Evolutionary conservation across 1,284 basidiomycete species (phyloP), one percentile per base, ranked within the genome.

Genomic region (Irpex sp.): DNA sequence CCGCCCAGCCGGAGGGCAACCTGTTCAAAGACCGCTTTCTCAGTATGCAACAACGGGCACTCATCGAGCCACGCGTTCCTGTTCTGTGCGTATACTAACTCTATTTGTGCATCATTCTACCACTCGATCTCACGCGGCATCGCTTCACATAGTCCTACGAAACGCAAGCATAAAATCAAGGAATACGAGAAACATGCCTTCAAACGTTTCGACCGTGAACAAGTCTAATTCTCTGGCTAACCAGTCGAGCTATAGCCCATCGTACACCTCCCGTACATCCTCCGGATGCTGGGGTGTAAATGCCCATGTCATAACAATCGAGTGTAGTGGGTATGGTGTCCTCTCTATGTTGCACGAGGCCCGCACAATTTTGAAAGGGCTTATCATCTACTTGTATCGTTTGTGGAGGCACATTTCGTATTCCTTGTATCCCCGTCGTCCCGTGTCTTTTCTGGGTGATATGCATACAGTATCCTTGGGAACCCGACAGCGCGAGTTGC

Each of bases 171-270:
- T 65, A 87, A 84, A 68, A 79, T 79, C 19, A 86, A 91, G 64
- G 89, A 91, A 75, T 94, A 94, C 77, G 94, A 96, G 75, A 95
- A 94, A 71, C 91, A 94, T 75, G 88, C 92, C 5, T 95, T 88
- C 86, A 95, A 95, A 78, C 81, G 84, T 56, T 95, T 95, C 76
- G 84, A 90, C 61, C 62, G 67, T 21, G 68, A 67, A 11, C 61
- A 65, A 55, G 26, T 2, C 21, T 55, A 21, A 55, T 35, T 21
- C 13, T 31, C 11, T 15, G 26, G 53, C 21, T 33, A 8, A 35
- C 53, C 31, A 33, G 26, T 26, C 26, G 26, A 26, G 26, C 26
- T 26, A 26, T 26, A 26, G 26, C 26, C 26, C 26, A 26, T 26
- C 26, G 4, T 26, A 26, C 26, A 26, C 26, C 26, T 26, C 26